A percentile compares a stretch with the other conserved stretches of the same genome.
phyloP scores from a whole-genome alignment of 208 protist genomes.

The Acanthamoeba healyi region DNA sequence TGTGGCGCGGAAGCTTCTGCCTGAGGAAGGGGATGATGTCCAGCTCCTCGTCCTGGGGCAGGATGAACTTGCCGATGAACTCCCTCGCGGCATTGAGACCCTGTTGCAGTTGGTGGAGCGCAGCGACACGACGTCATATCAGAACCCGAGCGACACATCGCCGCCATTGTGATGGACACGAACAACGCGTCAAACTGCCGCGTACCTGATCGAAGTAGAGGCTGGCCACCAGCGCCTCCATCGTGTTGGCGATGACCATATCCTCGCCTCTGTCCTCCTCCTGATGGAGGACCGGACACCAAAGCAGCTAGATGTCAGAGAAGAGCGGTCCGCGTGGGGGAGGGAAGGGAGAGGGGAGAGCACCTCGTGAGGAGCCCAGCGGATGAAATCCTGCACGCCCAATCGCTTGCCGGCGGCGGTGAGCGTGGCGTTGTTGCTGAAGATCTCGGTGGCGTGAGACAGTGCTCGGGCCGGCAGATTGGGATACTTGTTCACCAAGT shows the following conservation, averaged over 20 bases:
- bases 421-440: neutral
- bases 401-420: constrained; percentile 3
- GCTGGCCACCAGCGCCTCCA: neutral
- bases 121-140: too few species aligned
- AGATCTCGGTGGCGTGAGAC: neutral
- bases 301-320: neutral
- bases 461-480: neutral
- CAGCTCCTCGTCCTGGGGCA: constrained; percentile 5
- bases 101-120: neutral
- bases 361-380: neutral
- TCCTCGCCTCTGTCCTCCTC: neutral
- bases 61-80: neutral
- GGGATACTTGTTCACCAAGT: constrained; percentile 18
- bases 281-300: neutral
- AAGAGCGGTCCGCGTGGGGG: neutral
- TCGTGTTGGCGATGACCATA: neutral
- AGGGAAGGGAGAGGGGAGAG: neutral
- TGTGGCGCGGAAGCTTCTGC: constrained; percentile 28
- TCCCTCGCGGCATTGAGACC: constrained; percentile 32
- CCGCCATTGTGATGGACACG: too few species aligned
- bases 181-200: too few species aligned
- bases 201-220: constrained; percentile 23
- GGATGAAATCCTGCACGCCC: constrained; percentile 15
- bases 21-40: constrained; percentile 28
- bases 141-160: too few species aligned